Percentiles rank a stretch among this genome's conserved stretches.
Evolutionary conservation across 257 asterid genomes (phyloP).

Genomic region (Nicotiana attenuata): DNA sequence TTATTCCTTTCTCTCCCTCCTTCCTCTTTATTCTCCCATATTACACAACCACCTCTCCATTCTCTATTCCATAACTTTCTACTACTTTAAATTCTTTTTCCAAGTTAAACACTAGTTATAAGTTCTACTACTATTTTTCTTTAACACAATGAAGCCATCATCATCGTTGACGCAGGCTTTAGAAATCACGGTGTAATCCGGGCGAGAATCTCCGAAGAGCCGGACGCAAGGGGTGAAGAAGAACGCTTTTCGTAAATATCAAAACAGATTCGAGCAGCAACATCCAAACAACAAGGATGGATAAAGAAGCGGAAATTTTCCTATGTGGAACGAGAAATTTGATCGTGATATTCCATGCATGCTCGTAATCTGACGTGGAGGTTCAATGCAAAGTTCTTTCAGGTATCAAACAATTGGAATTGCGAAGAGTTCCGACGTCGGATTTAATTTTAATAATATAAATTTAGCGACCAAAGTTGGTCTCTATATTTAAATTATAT

Average conservation of each 20-base stretch:
- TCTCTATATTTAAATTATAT: too few species aligned
- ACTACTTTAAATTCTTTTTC: too few species aligned
- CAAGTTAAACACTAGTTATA: too few species aligned
- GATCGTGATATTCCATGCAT: slow-evolving; percentile 35
- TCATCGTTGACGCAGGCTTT: not conserved
- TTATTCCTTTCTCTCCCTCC: not conserved
- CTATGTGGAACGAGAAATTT: slow-evolving; percentile 65
- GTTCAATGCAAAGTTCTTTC: slow-evolving; percentile 31
- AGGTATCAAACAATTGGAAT: slow-evolving; percentile 36
- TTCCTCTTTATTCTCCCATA: slow-evolving; percentile 14
- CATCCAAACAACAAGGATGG: slow-evolving; percentile 24
- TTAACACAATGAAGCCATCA: not conserved
- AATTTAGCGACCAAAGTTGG: too few species aligned
- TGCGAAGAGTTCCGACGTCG: slow-evolving; percentile 44
- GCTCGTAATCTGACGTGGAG: slow-evolving; percentile 44
- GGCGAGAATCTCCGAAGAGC: not conserved
- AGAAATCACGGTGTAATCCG: not conserved
- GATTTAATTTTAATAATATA: too few species aligned
- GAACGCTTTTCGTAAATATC: not conserved
- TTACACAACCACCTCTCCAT: not conserved
- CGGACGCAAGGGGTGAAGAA: not conserved
- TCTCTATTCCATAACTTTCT: too few species aligned
- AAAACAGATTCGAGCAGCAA: slow-evolving; percentile 23
- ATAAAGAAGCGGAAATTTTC: slow-evolving; percentile 46
- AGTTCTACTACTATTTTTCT: not conserved